A percentile compares a stretch with the other conserved stretches of the same genome.
Conservation (phyloP, 441 rosid genomes). For the Jatropha multifida region DNA sequence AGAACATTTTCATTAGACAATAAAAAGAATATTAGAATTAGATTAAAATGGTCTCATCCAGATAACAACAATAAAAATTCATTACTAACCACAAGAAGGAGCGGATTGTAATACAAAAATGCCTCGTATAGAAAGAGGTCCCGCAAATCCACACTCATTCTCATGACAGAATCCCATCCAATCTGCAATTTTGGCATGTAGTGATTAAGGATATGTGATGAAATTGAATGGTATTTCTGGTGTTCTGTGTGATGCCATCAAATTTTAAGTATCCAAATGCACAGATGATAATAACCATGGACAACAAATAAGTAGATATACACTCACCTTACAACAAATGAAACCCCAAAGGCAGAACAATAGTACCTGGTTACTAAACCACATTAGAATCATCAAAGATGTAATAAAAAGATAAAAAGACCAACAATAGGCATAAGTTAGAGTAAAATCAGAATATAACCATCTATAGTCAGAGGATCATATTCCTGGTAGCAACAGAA, state of each 20-base stretch:
- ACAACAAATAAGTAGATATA: background rate
- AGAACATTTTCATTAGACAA: slow-evolving; percentile 7
- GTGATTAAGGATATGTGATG: slow-evolving; percentile 10
- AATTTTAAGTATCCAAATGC: background rate
- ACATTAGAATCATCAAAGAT: slow-evolving; percentile 27
- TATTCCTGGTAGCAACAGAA: background rate
- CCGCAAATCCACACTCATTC: slow-evolving; percentile 78
- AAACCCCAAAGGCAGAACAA: slow-evolving; percentile 74
- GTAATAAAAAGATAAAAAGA: background rate
- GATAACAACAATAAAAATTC: background rate
- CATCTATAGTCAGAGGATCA: background rate
- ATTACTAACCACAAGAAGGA: slow-evolving; percentile 90
- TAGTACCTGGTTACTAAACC: slow-evolving; percentile 58
- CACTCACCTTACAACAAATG: slow-evolving; percentile 86
- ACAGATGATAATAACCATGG: too few relatives aligned
- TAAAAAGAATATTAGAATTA: slow-evolving; percentile 9
- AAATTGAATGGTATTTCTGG: background rate
- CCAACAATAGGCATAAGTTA: background rate
- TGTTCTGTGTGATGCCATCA: too few relatives aligned
- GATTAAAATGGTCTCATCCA: background rate
- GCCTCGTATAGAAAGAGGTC: slow-evolving; percentile 87
- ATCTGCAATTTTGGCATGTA: slow-evolving; percentile 42
- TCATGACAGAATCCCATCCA: slow-evolving; percentile 95
- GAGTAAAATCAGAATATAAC: background rate
- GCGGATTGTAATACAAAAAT: slow-evolving; percentile 93